Conservation (phyloP, 352 stramenopile genomes). For the Phytophthora chlamydospora region DNA sequence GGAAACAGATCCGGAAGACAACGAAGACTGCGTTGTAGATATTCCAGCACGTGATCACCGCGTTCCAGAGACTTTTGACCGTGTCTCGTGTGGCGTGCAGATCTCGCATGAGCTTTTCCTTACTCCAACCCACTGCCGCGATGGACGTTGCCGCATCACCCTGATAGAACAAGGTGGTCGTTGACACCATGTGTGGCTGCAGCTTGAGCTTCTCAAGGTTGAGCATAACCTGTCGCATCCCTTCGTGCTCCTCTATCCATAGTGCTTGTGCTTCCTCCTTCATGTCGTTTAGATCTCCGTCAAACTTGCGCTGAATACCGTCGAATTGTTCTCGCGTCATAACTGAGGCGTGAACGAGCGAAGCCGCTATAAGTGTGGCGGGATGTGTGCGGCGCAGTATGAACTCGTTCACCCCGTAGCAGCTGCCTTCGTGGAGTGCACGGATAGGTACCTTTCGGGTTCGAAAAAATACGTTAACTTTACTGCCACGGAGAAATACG, state of each 20-base stretch:
- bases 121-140: not conserved
- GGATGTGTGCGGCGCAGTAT: slow-evolving; percentile 54
- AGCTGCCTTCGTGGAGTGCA: slow-evolving; percentile 51
- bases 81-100: slow-evolving; percentile 24
- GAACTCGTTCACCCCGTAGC: slow-evolving; percentile 67
- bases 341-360: slow-evolving; percentile 53
- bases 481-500: slow-evolving; percentile 54
- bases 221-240: slow-evolving; percentile 31
- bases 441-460: slow-evolving; percentile 34
- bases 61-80: slow-evolving; percentile 43
- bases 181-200: slow-evolving; percentile 54
- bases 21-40: slow-evolving; percentile 71
- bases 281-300: slow-evolving; percentile 51
- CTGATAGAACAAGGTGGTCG: slow-evolving; percentile 61
- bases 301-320: slow-evolving; percentile 59
- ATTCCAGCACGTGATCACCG: slow-evolving; percentile 56
- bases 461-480: slow-evolving; percentile 60
- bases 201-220: slow-evolving; percentile 65
- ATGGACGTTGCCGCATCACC: slow-evolving; percentile 32
- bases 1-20: slow-evolving; percentile 72
- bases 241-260: slow-evolving; percentile 41
- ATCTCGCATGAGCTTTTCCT: slow-evolving; percentile 1
- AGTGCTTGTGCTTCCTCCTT: slow-evolving; percentile 41
- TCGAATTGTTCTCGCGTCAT: slow-evolving; percentile 76
- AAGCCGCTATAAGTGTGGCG: slow-evolving; percentile 46